Conservation (phyloP, 1,284 basidiomycete genomes). For the Coniferiporia sulphurascens region DNA sequence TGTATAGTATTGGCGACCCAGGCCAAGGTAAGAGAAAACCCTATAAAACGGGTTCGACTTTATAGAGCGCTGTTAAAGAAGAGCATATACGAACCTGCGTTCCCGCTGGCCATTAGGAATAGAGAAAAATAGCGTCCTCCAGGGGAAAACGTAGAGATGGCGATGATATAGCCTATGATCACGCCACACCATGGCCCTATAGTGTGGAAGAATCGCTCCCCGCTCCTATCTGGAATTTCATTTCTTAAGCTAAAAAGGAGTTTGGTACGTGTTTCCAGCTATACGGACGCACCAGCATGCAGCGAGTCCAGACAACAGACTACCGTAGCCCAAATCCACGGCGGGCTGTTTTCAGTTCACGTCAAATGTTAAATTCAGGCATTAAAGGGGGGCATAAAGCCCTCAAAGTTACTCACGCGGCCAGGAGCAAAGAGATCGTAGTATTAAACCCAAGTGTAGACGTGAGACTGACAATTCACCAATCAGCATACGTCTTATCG, state of each 20-base stretch:
- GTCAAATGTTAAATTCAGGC: background rate
- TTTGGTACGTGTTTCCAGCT: background rate
- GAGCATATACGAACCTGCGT: constrained; percentile 16
- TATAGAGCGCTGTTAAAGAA: background rate
- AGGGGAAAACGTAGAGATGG: constrained; percentile 21
- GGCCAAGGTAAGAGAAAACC: constrained; percentile 50
- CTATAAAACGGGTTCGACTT: background rate
- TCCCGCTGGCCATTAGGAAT: constrained; percentile 23
- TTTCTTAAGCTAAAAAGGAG: background rate
- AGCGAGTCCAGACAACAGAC: constrained; percentile 32
- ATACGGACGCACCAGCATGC: constrained; percentile 28
- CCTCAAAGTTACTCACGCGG: constrained; percentile 27
- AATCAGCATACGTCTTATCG: background rate
- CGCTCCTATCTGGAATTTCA: constrained; percentile 16
- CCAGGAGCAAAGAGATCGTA: constrained; percentile 32
- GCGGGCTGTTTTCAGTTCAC: constrained; percentile 20
- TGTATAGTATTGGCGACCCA: constrained; percentile 63
- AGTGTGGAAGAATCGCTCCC: constrained; percentile 31
- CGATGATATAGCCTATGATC: constrained; percentile 26
- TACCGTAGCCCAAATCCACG: constrained; percentile 25
- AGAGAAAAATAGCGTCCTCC: constrained; percentile 26
- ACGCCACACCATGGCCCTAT: constrained; percentile 21
- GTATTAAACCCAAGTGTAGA: constrained; percentile 33
- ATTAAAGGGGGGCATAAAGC: background rate
- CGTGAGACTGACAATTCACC: constrained; percentile 27